These are phyloP conservation scores for Phoenix dactylifera DNA, from an alignment of 176 grass and related monocot species.

Conservation along the genomic window DNA sequence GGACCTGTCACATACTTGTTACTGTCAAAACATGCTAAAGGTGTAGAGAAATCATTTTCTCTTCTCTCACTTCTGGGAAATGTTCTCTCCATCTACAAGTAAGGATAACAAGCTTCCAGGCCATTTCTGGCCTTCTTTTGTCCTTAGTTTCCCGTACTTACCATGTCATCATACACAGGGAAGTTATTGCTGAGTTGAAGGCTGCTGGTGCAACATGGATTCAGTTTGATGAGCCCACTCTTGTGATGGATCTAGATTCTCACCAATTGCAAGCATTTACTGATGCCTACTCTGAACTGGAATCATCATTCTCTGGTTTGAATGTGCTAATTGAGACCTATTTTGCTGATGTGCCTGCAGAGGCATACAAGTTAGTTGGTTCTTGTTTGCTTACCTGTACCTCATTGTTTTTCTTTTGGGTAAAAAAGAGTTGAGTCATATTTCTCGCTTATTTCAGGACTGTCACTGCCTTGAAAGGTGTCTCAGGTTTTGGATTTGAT, in stretches of 20 bases:
- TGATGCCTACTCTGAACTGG: too few species aligned
- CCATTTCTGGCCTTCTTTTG: not conserved
- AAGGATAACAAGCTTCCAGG: conserved; percentile 24
- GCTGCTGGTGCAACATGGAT: conserved; percentile 87
- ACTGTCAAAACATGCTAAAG: conserved; percentile 83
- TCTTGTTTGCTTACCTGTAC: conserved; percentile 1
- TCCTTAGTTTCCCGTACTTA: not conserved
- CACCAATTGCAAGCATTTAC: too few species aligned
- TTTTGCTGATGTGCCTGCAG: conserved; percentile 86
- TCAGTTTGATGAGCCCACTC: conserved; percentile 94
- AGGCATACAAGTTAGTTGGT: conserved; percentile 71
- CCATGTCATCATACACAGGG: conserved; percentile 21
- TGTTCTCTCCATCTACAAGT: conserved; percentile 86
- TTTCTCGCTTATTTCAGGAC: conserved; percentile 33
- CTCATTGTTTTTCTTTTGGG: not conserved
- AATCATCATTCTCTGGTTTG: conserved; percentile 32
- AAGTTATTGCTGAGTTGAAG: conserved; percentile 82
- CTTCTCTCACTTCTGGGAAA: conserved; percentile 74
- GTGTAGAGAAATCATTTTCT: conserved; percentile 77
- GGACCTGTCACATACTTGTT: conserved; percentile 95
- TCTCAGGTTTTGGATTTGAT: conserved; percentile 84
- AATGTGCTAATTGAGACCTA: conserved; percentile 94
- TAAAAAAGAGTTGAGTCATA: conserved; percentile 1
- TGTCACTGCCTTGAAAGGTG: conserved; percentile 49
- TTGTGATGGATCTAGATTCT: conserved; percentile 25